phyloP scores from a whole-genome alignment of 2,329 filamentous ascomycete species.

The Balansia obtecta region DNA sequence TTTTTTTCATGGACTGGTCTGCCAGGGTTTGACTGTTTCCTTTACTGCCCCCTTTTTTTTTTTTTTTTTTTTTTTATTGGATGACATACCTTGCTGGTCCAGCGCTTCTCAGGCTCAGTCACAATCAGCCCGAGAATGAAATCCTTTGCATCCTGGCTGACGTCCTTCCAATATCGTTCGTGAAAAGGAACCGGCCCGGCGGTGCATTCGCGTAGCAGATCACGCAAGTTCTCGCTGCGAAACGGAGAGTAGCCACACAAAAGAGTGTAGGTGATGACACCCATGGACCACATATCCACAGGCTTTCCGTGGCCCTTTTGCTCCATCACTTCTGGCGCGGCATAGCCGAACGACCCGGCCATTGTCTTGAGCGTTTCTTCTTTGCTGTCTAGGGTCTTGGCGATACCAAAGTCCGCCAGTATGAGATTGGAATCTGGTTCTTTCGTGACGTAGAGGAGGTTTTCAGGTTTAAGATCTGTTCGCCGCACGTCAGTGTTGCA shows the following conservation, averaged over 20 bases:
- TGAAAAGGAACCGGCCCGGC: conserved; percentile 82
- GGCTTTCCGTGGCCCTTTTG: conserved; percentile 96
- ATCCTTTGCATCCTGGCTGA: conserved; percentile 87
- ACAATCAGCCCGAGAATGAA: conserved; percentile 80
- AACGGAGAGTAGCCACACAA: conserved; percentile 98
- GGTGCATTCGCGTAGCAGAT: conserved; percentile 90
- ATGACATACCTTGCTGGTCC: conserved; percentile 56
- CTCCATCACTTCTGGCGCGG: conserved; percentile 94
- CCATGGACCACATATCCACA: conserved; percentile 98
- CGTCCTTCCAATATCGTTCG: conserved; percentile 96
- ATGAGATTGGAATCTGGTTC: conserved; percentile 73
- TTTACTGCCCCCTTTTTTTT: too few relatives aligned
- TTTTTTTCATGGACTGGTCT: too few relatives aligned
- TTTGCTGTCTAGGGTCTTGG: conserved; percentile 88
- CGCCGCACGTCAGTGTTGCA: neutral
- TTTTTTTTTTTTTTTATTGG: neutral
- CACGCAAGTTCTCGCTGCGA: conserved; percentile 83
- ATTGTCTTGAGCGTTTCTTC: conserved; percentile 92
- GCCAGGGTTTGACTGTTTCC: neutral
- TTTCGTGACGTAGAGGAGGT: conserved; percentile 81
- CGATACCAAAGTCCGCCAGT: conserved; percentile 94
- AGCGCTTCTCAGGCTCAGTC: conserved; percentile 63
- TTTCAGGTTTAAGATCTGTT: conserved; percentile 92
- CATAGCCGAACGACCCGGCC: conserved; percentile 97
- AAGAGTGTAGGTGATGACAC: conserved; percentile 95